Base-by-base conservation (phyloP, 257 asterid species). In the Euphrasia confusa region DNA sequence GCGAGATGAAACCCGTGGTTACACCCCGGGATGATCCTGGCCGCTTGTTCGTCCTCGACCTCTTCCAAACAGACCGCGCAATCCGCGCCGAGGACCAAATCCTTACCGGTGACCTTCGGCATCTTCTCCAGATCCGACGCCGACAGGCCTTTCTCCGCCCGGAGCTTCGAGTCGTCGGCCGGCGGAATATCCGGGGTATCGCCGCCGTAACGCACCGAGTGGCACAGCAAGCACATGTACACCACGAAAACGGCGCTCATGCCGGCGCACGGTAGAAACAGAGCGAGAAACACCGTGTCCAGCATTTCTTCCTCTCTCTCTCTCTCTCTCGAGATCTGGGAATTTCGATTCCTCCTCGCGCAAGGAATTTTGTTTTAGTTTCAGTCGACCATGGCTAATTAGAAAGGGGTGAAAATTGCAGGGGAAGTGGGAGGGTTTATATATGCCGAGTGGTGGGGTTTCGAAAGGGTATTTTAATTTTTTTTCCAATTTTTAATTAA, bases 31-130 rank as follows among this genome's bases (percentile, higher is more conserved):
- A 90, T 69, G 77, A 85, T 30, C 9, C 90, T 71, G 3, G 95
- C 95, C 60, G 78, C 70, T 58, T 90, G 89, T 18, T 87, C 85
- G 10, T 30, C n/a, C 65, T 71, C 83, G 49, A 90, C 85, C 4
- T 80, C 88, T 33, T 90, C 96, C 75, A 90, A 69, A 15, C 96
- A 90, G 3, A 90, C 87, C 10, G 94, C 95, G 59, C 97, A 90
- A 32, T 90, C 97, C 0, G 72, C 60, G 15, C 79, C 83, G 70
- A 85, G 1, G 10, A 82, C 86, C 84, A 90, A 56, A 49, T 87
- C 97, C 6, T 74, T 79, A 2, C 97, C 96, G 30, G 78, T 60
- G 2, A 84, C 79, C 54, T 52, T 78, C 0, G 96, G 95, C 5
- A 90, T 69, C 53, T 85, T 90, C 11, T 85, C 84, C 2, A 90